These are phyloP conservation scores for Trichocladium uniseriatum DNA, from an alignment of 495 filamentous ascomycete species.

Conservation along the genomic window DNA sequence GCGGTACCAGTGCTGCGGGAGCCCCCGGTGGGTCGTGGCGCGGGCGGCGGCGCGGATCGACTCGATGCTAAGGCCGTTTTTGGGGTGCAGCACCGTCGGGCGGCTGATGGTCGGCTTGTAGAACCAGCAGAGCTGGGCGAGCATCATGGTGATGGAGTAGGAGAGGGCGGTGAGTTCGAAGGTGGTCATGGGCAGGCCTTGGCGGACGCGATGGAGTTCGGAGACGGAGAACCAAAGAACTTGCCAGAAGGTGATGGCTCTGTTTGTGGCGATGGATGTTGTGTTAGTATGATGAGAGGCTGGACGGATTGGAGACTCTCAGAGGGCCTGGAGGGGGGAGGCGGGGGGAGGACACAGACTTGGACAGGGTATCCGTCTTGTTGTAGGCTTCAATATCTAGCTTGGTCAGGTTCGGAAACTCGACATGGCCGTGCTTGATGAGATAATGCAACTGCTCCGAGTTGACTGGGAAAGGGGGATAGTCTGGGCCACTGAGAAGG, in stretches of 20 bases:
- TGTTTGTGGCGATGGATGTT: not conserved
- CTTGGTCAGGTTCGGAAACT: conserved; percentile 14
- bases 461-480: conserved; percentile 23
- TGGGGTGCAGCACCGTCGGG: not conserved
- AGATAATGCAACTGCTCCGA: conserved; percentile 31
- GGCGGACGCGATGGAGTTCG: conserved; percentile 6
- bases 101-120: conserved; percentile 6
- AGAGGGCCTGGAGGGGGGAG: too few species aligned
- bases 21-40: conserved; percentile 5
- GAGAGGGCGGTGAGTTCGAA: conserved; percentile 15
- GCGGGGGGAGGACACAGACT: too few species aligned
- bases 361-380: conserved; percentile 11
- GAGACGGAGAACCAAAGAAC: conserved; percentile 8
- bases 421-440: conserved; percentile 13
- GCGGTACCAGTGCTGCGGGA: conserved; percentile 9
- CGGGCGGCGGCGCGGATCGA: conserved; percentile 6
- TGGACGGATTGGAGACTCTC: too few species aligned
- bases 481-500: conserved; percentile 14
- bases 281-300: too few species aligned
- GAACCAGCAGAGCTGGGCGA: conserved; percentile 8
- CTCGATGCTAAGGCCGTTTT: not conserved
- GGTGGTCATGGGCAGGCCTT: conserved; percentile 11
- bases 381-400: conserved; percentile 29
- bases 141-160: conserved; percentile 11
- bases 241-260: conserved; percentile 6